Percentiles rank a stretch among this genome's conserved stretches.
These are phyloP conservation scores for Crithidia sp. DNA, from an alignment of 208 protist genomes.

Conservation along the genomic window DNA sequence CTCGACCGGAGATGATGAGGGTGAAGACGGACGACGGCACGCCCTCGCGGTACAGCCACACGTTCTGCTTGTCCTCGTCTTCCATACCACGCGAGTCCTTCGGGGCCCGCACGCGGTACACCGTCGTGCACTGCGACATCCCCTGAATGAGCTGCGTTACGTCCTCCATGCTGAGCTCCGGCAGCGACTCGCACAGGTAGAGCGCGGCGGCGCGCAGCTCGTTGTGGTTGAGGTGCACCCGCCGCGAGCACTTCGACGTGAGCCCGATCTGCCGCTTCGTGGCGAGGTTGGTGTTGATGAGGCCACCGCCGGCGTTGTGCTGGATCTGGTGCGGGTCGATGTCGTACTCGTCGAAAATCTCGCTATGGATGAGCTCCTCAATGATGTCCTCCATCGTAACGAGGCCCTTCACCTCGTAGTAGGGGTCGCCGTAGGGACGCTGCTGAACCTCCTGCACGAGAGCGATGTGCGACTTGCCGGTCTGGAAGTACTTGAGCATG, in stretches of 20 bases:
- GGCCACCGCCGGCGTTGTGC: constrained; percentile 8
- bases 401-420: constrained; percentile 95
- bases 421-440: constrained; percentile 90
- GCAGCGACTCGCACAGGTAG: constrained; percentile 84
- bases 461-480: constrained; percentile 93
- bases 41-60: constrained; percentile 90
- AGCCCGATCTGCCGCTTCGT: constrained; percentile 76
- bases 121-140: constrained; percentile 57
- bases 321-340: constrained; percentile 47
- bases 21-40: constrained; percentile 85
- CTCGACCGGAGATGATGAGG: constrained; percentile 79
- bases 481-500: constrained; percentile 96
- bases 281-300: constrained; percentile 17
- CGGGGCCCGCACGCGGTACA: constrained; percentile 82
- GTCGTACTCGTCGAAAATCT: constrained; percentile 98
- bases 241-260: constrained; percentile 74
- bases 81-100: constrained; percentile 77
- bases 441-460: constrained; percentile 93
- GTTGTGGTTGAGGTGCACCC: constrained; percentile 81
- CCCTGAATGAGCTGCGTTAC: constrained; percentile 51
- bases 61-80: constrained; percentile 82
- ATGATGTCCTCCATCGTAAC: constrained; percentile 98
- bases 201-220: constrained; percentile 82
- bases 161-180: constrained; percentile 72
- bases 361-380: constrained; percentile 96